Evolutionary conservation across 768 basidiomycete species (phyloP).

Genomic region (Termitomyces sp.): DNA sequence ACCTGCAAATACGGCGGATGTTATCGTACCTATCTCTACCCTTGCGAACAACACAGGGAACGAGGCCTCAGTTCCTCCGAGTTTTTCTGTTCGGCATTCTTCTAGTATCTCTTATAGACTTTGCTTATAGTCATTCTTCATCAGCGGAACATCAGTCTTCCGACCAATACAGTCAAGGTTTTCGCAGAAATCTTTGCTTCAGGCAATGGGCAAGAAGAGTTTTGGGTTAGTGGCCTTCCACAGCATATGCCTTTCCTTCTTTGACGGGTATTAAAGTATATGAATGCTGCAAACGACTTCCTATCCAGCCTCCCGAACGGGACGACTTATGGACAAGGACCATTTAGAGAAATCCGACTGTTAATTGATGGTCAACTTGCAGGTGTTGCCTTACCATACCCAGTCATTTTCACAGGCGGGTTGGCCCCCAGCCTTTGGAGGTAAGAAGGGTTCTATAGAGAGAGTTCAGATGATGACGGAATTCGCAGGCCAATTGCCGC

Average conservation of each 20-base stretch:
- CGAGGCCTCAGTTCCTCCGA: slow-evolving; percentile 70
- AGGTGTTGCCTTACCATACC: slow-evolving; percentile 43
- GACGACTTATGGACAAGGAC: slow-evolving; percentile 35
- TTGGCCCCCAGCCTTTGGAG: slow-evolving; percentile 67
- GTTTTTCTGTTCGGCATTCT: slow-evolving; percentile 46
- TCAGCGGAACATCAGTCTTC: slow-evolving; percentile 64
- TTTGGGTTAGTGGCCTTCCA: slow-evolving; percentile 50
- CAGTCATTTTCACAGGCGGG: slow-evolving; percentile 72
- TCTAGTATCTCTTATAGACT: background rate
- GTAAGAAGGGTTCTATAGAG: slow-evolving; percentile 21
- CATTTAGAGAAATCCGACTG: slow-evolving; percentile 44
- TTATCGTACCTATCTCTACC: slow-evolving; percentile 68
- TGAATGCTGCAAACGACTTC: slow-evolving; percentile 59
- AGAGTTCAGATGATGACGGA: background rate
- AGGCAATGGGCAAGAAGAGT: slow-evolving; percentile 54
- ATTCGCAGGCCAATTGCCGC: slow-evolving; percentile 58
- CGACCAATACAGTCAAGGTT: slow-evolving; percentile 59
- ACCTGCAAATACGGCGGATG: slow-evolving; percentile 51
- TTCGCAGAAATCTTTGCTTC: slow-evolving; percentile 72
- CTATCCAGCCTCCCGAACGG: slow-evolving; percentile 45
- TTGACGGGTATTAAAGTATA: slow-evolving; percentile 41
- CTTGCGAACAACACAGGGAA: slow-evolving; percentile 58
- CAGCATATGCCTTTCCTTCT: background rate
- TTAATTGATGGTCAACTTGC: slow-evolving; percentile 41
- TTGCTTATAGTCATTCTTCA: background rate